These are phyloP conservation scores for Penicillium daleae DNA, from an alignment of 495 filamentous ascomycete species.

Conservation along the genomic window DNA sequence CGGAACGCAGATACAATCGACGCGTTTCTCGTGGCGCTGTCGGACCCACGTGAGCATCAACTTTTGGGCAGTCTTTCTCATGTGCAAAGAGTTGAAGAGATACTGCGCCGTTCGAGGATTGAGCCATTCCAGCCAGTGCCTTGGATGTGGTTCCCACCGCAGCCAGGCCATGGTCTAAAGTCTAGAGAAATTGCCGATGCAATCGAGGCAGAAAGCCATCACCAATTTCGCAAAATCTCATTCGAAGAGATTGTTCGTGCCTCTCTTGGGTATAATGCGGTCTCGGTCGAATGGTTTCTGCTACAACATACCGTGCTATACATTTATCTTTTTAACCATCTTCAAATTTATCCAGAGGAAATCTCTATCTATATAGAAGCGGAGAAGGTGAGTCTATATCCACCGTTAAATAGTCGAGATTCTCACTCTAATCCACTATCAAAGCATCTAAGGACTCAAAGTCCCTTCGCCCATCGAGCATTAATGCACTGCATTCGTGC, in stretches of 20 bases:
- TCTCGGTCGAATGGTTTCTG: slow-evolving; percentile 46
- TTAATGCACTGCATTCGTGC: slow-evolving; percentile 33
- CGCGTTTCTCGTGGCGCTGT: slow-evolving; percentile 34
- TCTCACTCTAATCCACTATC: background rate
- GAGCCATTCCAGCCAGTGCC: slow-evolving; percentile 25
- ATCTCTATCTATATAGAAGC: slow-evolving; percentile 38
- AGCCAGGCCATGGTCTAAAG: slow-evolving; percentile 24
- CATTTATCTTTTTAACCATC: slow-evolving; percentile 40
- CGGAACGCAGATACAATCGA: slow-evolving; percentile 41
- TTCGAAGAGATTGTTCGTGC: slow-evolving; percentile 49
- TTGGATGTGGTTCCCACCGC: slow-evolving; percentile 47
- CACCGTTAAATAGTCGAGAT: too few species aligned
- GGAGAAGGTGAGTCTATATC: slow-evolving; percentile 35
- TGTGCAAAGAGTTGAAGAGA: slow-evolving; percentile 49
- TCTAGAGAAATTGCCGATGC: slow-evolving; percentile 34
- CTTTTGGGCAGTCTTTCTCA: slow-evolving; percentile 37
- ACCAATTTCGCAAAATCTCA: slow-evolving; percentile 44
- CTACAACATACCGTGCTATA: slow-evolving; percentile 46
- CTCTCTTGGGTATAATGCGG: slow-evolving; percentile 39
- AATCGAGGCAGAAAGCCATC: slow-evolving; percentile 49
- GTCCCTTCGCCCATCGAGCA: slow-evolving; percentile 47
- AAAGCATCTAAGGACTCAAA: slow-evolving; percentile 41
- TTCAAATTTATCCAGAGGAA: slow-evolving; percentile 41
- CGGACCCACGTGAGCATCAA: slow-evolving; percentile 33
- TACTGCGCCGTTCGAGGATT: slow-evolving; percentile 38